Evolutionary conservation across 2,329 filamentous ascomycete genomes (phyloP).

Genomic region (Aaosphaeria pasadenensis): DNA sequence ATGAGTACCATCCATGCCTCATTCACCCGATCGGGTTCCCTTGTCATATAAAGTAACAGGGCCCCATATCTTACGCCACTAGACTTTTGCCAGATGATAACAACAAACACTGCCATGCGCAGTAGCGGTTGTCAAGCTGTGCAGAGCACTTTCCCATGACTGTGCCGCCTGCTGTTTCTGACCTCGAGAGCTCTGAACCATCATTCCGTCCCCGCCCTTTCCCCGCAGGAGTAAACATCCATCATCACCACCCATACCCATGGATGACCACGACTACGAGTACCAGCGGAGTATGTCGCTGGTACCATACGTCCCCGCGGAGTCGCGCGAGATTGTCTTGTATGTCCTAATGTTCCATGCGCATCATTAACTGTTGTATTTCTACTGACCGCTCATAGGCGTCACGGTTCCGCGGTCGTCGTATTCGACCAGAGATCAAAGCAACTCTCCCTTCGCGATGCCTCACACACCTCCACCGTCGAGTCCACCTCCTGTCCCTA

Average conservation of each 20-base stretch:
- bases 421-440: slow-evolving; percentile 83
- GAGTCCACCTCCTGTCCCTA: slow-evolving; percentile 77
- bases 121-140: slow-evolving; percentile 3
- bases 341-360: slow-evolving; percentile 45
- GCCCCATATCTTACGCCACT: neutral
- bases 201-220: slow-evolving; percentile 2
- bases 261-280: slow-evolving; percentile 27
- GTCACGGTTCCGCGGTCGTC: slow-evolving; percentile 88
- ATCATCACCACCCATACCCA: slow-evolving; percentile 1
- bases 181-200: neutral
- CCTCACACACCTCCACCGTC: slow-evolving; percentile 51
- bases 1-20: too few species aligned
- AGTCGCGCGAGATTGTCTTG: slow-evolving; percentile 77
- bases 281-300: slow-evolving; percentile 57
- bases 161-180: slow-evolving; percentile 1
- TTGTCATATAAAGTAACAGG: slow-evolving; percentile 3
- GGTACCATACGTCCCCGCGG: slow-evolving; percentile 70
- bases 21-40: neutral
- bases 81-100: slow-evolving; percentile 1
- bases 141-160: neutral
- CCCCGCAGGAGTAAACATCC: slow-evolving; percentile 7
- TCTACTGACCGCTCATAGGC: slow-evolving; percentile 53
- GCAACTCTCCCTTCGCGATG: slow-evolving; percentile 76
- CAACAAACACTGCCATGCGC: slow-evolving; percentile 11
- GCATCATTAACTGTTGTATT: neutral